phyloP scores from a whole-genome alignment of 441 rosid genomes.

The Gossypium trilobum region DNA sequence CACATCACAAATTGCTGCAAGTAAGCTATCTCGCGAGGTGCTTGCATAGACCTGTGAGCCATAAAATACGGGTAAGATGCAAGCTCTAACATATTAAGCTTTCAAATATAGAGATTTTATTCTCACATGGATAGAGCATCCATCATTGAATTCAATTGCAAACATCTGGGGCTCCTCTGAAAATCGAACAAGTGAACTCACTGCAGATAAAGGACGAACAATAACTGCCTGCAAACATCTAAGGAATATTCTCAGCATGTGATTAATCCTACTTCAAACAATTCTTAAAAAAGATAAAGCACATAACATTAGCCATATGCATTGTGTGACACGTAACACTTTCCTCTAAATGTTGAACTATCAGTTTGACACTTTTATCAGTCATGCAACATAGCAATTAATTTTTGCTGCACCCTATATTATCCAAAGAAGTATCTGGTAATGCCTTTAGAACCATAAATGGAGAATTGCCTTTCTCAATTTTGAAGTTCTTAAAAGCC shows the following conservation, averaged over 20 bases:
- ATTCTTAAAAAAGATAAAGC: neutral
- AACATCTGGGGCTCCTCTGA: conserved; percentile 99
- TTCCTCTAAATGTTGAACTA: neutral
- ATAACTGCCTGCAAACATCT: conserved; percentile 98
- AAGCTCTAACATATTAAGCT: conserved; percentile 12
- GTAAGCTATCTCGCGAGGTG: conserved; percentile 94
- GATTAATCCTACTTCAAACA: conserved; percentile 30
- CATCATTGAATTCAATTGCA: conserved; percentile 93
- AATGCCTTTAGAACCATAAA: neutral
- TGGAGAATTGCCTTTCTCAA: neutral
- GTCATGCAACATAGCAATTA: neutral
- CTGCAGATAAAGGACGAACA: conserved; percentile 86
- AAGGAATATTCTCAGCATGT: conserved; percentile 70
- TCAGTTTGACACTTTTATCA: neutral
- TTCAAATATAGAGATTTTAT: conserved; percentile 15
- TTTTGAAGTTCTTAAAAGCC: neutral
- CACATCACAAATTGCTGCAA: conserved; percentile 90
- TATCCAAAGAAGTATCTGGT: neutral
- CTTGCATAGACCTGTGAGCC: conserved; percentile 75
- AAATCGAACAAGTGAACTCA: conserved; percentile 84
- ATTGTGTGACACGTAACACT: neutral
- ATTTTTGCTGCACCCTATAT: neutral
- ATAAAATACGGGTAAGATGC: conserved; percentile 28
- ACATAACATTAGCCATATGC: neutral
- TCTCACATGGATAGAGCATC: conserved; percentile 94